Evolutionary conservation across 192 early-diverging fungal genomes (phyloP), one percentile per base, ranked within the genome.

Genomic region (Coemansia asiatica): DNA sequence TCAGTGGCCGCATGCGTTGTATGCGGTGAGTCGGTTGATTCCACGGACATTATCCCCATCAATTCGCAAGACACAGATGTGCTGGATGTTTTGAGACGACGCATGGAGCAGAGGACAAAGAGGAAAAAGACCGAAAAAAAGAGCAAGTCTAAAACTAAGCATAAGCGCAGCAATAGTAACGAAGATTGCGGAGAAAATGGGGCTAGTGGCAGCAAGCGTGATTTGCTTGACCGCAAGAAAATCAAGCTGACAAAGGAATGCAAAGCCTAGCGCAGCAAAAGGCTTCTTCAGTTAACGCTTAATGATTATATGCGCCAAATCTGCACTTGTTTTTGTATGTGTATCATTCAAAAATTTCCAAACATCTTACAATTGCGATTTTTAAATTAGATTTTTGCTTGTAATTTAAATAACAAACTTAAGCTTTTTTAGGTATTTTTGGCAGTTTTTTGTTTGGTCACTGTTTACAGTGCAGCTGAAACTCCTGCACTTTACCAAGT

Each of bases 31-130:
- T 50, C 65, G 18, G 55, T 64, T 33, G 61, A 40, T 4, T 3
- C 23, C 6, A 23, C 22, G 1, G 77, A 79, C 22, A 31, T 79
- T 28, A 50, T 79, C 13, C 77, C 77, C 2, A 63, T 79, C 21
- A 74, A 74, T 53, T 67, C 77, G 29, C 61, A 51, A 6, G 58
- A 65, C 33, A 2, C 64, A 1, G 65, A 61, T 18, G 58, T 71
- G 0, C n/a, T 79, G 23, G 68, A 60, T 22, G 15, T 28, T 48
- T 51, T 79, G 19, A 47, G 19, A 7, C 13, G n/a, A 36, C 47
- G 63, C n/a, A 65, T 68, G 61, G 55, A 57, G 31, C 56, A 28
- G 35, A 61, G 75, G 8, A 64, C 23, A 25, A 46, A 29, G 55
- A 75, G 26, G 23, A 68, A 61, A 19, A 44, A 60, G 35, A 16